Conservation (phyloP, 495 filamentous ascomycete species). For the Jackrogersella minutella region DNA sequence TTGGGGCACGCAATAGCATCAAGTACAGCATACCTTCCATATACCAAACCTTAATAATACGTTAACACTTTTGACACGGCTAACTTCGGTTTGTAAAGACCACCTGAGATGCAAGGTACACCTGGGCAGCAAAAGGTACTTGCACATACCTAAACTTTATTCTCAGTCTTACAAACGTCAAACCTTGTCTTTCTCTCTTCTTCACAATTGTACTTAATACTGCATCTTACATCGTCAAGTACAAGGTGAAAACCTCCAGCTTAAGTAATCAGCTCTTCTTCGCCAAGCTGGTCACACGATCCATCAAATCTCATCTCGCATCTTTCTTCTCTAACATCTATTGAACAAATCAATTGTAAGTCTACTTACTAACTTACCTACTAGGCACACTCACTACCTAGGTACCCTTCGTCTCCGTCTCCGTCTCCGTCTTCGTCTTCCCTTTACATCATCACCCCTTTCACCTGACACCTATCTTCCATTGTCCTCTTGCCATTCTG, state of each 20-base stretch:
- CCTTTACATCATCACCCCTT: neutral
- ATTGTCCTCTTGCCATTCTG: too few relatives aligned
- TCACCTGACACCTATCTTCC: too few relatives aligned
- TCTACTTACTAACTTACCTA: too few relatives aligned
- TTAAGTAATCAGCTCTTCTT: neutral
- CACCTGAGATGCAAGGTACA: too few relatives aligned
- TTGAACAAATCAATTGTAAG: slow-evolving; percentile 4
- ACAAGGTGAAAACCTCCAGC: neutral
- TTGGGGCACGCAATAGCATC: too few relatives aligned
- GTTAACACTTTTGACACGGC: slow-evolving; percentile 1
- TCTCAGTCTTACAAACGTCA: slow-evolving; percentile 1
- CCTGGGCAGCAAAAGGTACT: too few relatives aligned
- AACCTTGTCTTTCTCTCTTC: neutral
- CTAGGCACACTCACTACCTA: neutral
- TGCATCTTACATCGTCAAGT: too few relatives aligned
- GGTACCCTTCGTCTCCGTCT: neutral
- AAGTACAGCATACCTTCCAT: too few relatives aligned
- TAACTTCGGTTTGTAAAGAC: neutral
- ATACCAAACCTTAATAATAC: too few relatives aligned
- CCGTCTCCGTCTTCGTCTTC: neutral
- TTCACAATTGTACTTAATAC: neutral
- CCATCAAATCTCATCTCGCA: neutral
- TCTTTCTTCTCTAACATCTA: neutral
- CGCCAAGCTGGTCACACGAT: neutral
- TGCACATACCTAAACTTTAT: neutral